Percentiles rank a stretch among this genome's conserved stretches.
phyloP scores from a whole-genome alignment of 176 grass and related monocot genomes.

The Cenchrus fungigraminus region DNA sequence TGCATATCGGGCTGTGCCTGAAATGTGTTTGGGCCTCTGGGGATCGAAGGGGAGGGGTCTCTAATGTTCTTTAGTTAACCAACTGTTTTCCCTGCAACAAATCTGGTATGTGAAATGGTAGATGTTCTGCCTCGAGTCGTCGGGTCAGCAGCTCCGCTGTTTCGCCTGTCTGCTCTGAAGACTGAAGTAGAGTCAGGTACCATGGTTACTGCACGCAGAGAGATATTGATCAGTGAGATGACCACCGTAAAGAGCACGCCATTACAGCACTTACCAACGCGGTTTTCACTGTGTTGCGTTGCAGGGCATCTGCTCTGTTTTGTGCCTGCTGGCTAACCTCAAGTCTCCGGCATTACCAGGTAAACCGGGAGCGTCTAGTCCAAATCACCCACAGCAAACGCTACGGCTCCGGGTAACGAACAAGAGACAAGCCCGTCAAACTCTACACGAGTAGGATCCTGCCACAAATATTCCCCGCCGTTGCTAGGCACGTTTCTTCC shows the following conservation, averaged over 20 bases:
- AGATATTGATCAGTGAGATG: too few relatives aligned
- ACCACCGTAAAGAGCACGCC: neutral
- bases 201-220: neutral
- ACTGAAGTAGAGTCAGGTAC: neutral
- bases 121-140: neutral
- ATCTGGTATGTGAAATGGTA: neutral
- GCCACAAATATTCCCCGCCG: neutral
- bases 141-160: neutral
- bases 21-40: neutral
- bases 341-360: neutral
- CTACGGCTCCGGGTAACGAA: neutral
- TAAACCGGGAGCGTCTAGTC: neutral
- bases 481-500: slow-evolving; percentile 18
- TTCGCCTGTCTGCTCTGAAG: neutral
- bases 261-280: neutral
- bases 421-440: neutral
- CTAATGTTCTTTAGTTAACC: neutral
- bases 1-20: neutral
- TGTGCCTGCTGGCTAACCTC: neutral
- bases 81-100: neutral
- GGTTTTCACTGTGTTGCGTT: neutral
- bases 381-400: neutral
- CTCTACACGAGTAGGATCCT: slow-evolving; percentile 32
- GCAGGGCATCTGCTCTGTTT: too few relatives aligned
- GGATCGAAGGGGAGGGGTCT: neutral